These are phyloP conservation scores for Cryphonectria parasitica DNA, from an alignment of 2,329 filamentous ascomycete species.

Conservation along the genomic window DNA sequence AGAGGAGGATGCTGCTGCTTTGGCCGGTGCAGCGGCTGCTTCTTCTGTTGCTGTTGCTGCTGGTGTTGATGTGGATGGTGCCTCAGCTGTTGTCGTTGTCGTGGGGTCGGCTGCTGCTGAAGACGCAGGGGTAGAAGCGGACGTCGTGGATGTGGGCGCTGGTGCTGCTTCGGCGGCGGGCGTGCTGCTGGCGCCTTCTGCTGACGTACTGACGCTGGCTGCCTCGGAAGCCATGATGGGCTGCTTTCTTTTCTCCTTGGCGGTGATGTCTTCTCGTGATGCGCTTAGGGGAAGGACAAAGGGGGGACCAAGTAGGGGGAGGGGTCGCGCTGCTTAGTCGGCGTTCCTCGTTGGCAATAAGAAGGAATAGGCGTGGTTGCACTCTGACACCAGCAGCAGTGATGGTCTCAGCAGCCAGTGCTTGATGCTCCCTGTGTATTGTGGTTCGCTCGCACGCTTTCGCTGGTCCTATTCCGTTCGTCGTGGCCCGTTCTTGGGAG, in stretches of 20 bases:
- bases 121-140: constrained; percentile 7
- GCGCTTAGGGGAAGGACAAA: not conserved
- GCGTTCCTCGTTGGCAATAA: not conserved
- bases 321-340: too few relatives aligned
- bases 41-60: constrained; percentile 4
- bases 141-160: constrained; percentile 1
- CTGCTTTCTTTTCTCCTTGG: not conserved
- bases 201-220: not conserved
- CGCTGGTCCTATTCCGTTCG: not conserved
- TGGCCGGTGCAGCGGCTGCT: not conserved
- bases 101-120: constrained; percentile 1
- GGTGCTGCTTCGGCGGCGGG: constrained; percentile 13
- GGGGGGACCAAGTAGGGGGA: not conserved
- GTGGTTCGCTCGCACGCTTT: not conserved
- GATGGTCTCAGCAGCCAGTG: not conserved
- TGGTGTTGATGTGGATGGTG: not conserved
- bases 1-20: constrained; percentile 7
- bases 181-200: constrained; percentile 8
- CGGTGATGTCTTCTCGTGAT: constrained; percentile 8
- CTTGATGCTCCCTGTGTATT: not conserved
- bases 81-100: constrained; percentile 1
- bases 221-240: constrained; percentile 27
- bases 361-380: too few relatives aligned
- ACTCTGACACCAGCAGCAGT: not conserved
- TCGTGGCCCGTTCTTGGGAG: not conserved